phyloP scores from a whole-genome alignment of 345 rosid species.

The Boechera stricta region DNA sequence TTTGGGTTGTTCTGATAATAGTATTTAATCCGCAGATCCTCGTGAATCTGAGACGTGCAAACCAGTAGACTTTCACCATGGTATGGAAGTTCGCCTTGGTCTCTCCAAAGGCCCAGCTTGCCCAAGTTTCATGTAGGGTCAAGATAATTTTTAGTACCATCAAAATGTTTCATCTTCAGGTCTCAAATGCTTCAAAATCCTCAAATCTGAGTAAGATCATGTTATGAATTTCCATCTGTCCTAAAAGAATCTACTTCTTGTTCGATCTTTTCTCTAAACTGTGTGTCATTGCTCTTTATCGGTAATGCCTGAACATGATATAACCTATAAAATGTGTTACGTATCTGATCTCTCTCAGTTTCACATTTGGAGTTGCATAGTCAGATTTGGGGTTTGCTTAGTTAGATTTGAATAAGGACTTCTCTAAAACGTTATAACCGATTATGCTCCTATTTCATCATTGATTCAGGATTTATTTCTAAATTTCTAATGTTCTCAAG shows the following conservation, averaged over 20 bases:
- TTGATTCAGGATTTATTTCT: too few species aligned
- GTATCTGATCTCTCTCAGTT: too few species aligned
- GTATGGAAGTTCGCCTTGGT: conserved; percentile 84
- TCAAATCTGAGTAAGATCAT: background rate
- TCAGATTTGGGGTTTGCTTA: too few species aligned
- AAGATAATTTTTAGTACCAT: too few species aligned
- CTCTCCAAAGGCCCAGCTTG: conserved; percentile 74
- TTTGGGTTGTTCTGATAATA: background rate
- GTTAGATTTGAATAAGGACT: too few species aligned
- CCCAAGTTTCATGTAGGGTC: conserved; percentile 62
- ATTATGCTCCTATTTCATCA: too few species aligned
- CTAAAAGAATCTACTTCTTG: background rate
- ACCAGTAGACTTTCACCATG: conserved; percentile 79
- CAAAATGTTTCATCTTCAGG: background rate
- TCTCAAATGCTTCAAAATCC: background rate
- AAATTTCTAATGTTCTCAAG: too few species aligned
- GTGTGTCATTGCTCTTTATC: background rate
- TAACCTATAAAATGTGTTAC: background rate
- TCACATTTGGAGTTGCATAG: too few species aligned
- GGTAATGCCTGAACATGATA: background rate
- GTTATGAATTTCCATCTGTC: background rate
- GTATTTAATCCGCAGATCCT: conserved; percentile 56
- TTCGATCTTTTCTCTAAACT: background rate
- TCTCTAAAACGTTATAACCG: too few species aligned
- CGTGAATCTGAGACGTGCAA: conserved; percentile 71